phyloP scores from a whole-genome alignment of 441 rosid genomes.

The Daphne laureola region DNA sequence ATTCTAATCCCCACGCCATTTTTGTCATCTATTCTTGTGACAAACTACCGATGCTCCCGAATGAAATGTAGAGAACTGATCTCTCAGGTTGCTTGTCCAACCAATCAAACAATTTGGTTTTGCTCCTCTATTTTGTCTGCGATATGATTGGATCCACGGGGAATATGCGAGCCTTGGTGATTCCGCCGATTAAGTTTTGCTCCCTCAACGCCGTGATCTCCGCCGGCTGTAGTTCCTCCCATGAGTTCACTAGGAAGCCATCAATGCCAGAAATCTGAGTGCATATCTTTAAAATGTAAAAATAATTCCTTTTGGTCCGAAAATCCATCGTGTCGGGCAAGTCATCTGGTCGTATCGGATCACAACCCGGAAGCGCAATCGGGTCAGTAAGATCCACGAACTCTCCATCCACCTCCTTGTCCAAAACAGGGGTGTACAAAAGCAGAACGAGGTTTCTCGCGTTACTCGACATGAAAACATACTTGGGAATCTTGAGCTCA shows the following conservation, averaged over 20 bases:
- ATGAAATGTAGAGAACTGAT: conserved; percentile 23
- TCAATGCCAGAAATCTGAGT: background rate
- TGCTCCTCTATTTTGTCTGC: background rate
- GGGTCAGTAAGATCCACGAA: background rate
- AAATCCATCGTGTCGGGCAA: conserved; percentile 3
- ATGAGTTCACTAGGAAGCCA: conserved; percentile 13
- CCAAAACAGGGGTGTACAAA: background rate
- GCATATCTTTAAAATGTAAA: background rate
- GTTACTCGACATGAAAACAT: background rate
- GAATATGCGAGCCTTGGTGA: conserved; percentile 26
- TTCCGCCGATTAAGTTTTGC: conserved; percentile 10
- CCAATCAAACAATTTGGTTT: conserved; percentile 12
- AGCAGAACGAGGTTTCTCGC: background rate
- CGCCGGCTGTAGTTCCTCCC: conserved; percentile 6
- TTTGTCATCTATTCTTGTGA: conserved; percentile 22
- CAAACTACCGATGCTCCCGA: conserved; percentile 26
- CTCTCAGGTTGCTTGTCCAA: conserved; percentile 17
- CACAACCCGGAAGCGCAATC: conserved; percentile 3
- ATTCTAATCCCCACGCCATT: conserved; percentile 38
- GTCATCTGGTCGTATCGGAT: background rate
- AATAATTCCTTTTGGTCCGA: background rate
- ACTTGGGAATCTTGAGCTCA: background rate
- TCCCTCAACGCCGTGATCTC: conserved; percentile 13
- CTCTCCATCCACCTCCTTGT: conserved; percentile 4
- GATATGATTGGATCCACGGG: conserved; percentile 31